Percentiles rank a stretch among this genome's conserved stretches.
Evolutionary conservation across 2,329 filamentous ascomycete genomes (phyloP).

Genomic region (Fonsecaea nubica): DNA sequence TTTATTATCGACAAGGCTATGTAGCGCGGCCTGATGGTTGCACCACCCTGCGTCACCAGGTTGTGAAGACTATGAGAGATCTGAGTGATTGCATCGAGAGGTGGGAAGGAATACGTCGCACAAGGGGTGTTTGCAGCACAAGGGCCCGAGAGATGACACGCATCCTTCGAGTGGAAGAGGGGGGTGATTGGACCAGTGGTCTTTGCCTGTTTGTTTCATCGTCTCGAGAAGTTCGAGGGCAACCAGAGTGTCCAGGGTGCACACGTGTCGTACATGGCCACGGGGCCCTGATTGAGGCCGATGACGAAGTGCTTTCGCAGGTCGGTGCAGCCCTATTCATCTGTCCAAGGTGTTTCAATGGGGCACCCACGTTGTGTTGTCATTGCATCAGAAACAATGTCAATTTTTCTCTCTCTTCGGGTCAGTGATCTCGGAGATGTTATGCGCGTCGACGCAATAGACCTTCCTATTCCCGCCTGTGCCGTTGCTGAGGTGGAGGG

Average conservation of each 20-base stretch:
- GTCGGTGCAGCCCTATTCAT: not conserved
- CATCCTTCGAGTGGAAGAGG: not conserved
- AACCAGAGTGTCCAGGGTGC: constrained; percentile 5
- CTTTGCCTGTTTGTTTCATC: constrained; percentile 30
- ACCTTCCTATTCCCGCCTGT: constrained; percentile 7
- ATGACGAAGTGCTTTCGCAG: not conserved
- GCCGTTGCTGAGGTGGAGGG: constrained; percentile 5
- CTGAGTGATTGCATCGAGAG: not conserved
- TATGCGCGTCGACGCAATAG: constrained; percentile 19
- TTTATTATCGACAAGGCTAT: constrained; percentile 6
- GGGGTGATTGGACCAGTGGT: constrained; percentile 17
- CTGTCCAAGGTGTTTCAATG: not conserved
- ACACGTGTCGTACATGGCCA: constrained; percentile 19
- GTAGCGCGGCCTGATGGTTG: constrained; percentile 1
- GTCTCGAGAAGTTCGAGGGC: constrained; percentile 12
- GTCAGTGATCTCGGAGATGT: constrained; percentile 16
- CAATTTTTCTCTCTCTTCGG: not conserved
- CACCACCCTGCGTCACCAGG: not conserved
- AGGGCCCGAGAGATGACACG: constrained; percentile 10
- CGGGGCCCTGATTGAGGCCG: constrained; percentile 6
- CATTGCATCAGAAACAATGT: constrained; percentile 4
- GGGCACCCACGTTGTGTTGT: not conserved
- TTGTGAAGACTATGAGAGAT: not conserved
- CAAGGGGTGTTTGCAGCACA: constrained; percentile 4
- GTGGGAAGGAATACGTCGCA: not conserved